Percentiles rank a stretch among this genome's conserved stretches.
Evolutionary conservation across 2,329 filamentous ascomycete genomes (phyloP).

Genomic region (Diaporthe caulivora): DNA sequence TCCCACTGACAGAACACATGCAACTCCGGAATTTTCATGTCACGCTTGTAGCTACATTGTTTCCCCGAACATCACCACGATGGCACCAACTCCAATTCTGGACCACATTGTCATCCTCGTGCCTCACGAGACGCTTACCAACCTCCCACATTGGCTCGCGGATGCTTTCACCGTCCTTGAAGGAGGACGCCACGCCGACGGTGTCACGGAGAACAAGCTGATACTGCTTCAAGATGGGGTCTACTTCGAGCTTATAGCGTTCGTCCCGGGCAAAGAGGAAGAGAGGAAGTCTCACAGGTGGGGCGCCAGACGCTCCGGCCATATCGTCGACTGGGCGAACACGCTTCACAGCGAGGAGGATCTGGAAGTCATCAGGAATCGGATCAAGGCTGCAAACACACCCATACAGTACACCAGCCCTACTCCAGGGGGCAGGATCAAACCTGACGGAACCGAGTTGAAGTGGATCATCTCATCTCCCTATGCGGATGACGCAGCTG

Average conservation of each 20-base stretch:
- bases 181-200: conserved; percentile 73
- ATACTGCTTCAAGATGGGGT: conserved; percentile 73
- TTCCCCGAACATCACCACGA: background rate
- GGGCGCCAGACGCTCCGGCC: conserved; percentile 63
- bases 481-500: background rate
- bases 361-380: conserved; percentile 53
- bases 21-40: background rate
- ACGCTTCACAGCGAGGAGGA: conserved; percentile 53
- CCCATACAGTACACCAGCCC: conserved; percentile 62
- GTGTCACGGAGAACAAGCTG: conserved; percentile 71
- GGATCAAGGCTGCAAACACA: conserved; percentile 48
- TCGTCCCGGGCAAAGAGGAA: conserved; percentile 59
- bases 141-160: conserved; percentile 63
- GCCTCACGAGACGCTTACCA: conserved; percentile 60
- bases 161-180: conserved; percentile 68
- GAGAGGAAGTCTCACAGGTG: conserved; percentile 66
- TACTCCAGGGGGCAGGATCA: conserved; percentile 63
- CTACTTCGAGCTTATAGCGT: conserved; percentile 77
- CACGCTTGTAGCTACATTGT: background rate
- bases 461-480: conserved; percentile 61
- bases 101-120: conserved; percentile 77
- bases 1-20: background rate
- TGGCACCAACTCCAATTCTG: conserved; percentile 51
- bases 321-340: conserved; percentile 72
- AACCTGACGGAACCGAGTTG: conserved; percentile 67